A percentile compares a stretch with the other conserved stretches of the same genome.
Conservation (phyloP, 2,329 filamentous ascomycete genomes). For the Cercospora citrullina region DNA sequence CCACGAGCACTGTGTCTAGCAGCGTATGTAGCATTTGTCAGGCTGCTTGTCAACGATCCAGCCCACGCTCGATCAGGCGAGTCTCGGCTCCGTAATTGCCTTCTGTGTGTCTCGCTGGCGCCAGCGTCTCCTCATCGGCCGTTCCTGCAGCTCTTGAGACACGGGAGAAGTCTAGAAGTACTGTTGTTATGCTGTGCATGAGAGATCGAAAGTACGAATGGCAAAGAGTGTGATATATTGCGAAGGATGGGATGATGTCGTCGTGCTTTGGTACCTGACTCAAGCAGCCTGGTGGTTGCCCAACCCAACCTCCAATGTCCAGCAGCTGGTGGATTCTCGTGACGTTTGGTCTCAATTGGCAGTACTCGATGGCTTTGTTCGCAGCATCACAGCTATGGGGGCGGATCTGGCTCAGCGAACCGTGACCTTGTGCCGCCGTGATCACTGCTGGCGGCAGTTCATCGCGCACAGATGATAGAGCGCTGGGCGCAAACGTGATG, state of each 20-base stretch:
- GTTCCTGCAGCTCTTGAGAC: background rate
- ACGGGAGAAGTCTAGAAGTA: background rate
- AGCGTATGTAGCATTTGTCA: background rate
- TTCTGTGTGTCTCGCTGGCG: background rate
- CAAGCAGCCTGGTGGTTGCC: background rate
- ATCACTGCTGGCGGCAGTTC: background rate
- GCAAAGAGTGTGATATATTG: background rate
- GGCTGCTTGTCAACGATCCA: background rate
- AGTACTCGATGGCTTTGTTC: background rate
- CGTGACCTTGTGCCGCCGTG: background rate
- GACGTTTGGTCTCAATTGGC: background rate
- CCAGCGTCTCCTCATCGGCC: background rate
- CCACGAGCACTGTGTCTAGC: background rate
- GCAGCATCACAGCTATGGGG: background rate
- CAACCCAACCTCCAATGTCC: background rate
- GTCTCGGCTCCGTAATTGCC: background rate
- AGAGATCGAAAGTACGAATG: background rate
- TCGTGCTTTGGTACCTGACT: background rate
- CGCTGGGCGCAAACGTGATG: background rate
- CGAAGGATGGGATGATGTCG: conserved; percentile 1
- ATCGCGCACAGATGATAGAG: background rate
- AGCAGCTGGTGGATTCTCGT: background rate
- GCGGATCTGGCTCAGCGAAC: background rate
- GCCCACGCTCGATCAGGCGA: background rate
- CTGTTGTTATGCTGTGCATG: background rate